Conservation (phyloP, 2,329 filamentous ascomycete genomes). For the Metarhizium sp. region DNA sequence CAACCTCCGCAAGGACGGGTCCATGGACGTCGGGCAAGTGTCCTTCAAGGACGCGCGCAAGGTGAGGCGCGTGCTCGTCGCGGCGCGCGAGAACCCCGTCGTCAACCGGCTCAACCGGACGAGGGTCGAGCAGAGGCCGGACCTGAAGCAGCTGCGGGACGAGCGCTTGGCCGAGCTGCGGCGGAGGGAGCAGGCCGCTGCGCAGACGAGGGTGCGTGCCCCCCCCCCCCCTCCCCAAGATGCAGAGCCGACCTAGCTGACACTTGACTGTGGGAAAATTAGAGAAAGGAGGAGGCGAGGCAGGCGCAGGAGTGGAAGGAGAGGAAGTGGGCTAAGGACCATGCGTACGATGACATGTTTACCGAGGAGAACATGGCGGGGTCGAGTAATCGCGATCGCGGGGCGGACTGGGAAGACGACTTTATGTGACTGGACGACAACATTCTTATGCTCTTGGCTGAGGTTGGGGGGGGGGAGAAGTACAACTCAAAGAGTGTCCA, state of each 20-base stretch:
- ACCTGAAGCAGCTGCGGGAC: constrained; percentile 74
- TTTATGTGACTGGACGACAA: constrained; percentile 72
- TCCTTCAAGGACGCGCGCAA: constrained; percentile 83
- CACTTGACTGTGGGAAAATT: not conserved
- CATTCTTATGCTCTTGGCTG: not conserved
- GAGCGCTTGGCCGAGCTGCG: constrained; percentile 63
- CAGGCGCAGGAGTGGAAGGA: constrained; percentile 74
- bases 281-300: constrained; percentile 70
- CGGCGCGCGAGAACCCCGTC: constrained; percentile 75
- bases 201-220: constrained; percentile 46
- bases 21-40: constrained; percentile 92
- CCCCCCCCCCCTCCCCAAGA: too few relatives aligned
- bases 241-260: too few relatives aligned
- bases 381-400: constrained; percentile 78
- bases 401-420: constrained; percentile 73
- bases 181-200: constrained; percentile 56
- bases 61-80: constrained; percentile 74
- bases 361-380: constrained; percentile 68
- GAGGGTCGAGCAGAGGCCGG: constrained; percentile 76
- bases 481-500: not conserved
- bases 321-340: constrained; percentile 91
- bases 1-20: constrained; percentile 89
- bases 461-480: not conserved
- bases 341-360: constrained; percentile 92
- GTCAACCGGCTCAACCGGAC: constrained; percentile 99